phyloP scores from a whole-genome alignment of 169 alveolate species.

The Eimeria mitis region DNA sequence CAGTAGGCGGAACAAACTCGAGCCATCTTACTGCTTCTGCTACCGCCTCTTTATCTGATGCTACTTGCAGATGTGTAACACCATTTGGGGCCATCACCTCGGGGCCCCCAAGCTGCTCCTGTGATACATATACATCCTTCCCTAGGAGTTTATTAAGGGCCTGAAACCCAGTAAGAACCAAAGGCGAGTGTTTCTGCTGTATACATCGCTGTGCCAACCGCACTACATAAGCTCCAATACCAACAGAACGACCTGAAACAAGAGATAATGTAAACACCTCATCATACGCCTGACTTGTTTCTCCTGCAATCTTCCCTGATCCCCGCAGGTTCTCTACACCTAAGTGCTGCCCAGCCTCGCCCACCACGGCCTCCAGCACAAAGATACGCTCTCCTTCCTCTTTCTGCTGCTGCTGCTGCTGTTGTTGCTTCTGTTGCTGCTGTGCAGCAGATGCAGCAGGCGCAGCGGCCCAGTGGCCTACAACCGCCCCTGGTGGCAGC shows the following conservation, averaged over 20 bases:
- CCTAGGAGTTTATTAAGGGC: conserved; percentile 93
- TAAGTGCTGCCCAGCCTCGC: conserved; percentile 61
- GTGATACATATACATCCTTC: conserved; percentile 91
- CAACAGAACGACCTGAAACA: conserved; percentile 93
- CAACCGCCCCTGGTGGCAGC: conserved; percentile 79
- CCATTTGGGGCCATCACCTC: conserved; percentile 94
- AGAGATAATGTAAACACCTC: conserved; percentile 91
- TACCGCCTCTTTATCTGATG: conserved; percentile 90
- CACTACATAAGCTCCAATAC: conserved; percentile 94
- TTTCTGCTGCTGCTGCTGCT: no score
- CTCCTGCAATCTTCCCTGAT: conserved; percentile 94
- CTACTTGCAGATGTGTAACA: conserved; percentile 91
- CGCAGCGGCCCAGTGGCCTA: conserved; percentile 33
- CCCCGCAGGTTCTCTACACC: conserved; percentile 93
- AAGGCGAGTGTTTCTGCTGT: conserved; percentile 90
- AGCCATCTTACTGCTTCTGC: conserved; percentile 90
- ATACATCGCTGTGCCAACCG: conserved; percentile 92
- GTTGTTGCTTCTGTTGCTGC: no score
- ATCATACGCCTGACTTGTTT: conserved; percentile 92
- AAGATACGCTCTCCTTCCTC: conserved; percentile 29
- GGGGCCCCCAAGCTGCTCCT: conserved; percentile 94
- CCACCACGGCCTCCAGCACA: conserved; percentile 75
- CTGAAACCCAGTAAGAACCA: conserved; percentile 92
- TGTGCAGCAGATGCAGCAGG: no score
- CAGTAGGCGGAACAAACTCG: conserved; percentile 87